Evolutionary conservation across 257 asterid genomes (phyloP), one percentile per base, ranked within the genome.

Genomic region (Primulina tabacum): DNA sequence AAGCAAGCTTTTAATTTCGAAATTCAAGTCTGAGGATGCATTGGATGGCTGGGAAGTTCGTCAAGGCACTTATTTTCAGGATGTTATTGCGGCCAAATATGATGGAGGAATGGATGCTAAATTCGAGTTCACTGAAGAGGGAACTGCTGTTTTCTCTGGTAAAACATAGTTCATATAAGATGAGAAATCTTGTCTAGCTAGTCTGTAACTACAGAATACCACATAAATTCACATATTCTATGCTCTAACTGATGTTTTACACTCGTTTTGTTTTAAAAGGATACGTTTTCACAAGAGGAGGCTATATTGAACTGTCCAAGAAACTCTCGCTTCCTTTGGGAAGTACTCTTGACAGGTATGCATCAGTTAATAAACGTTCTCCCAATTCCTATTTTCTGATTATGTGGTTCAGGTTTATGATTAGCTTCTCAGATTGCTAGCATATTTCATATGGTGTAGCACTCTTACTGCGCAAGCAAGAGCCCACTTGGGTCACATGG

Each of bases 61-160:
- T 72, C 85, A 71, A 75, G 99, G 97, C 75, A 89, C 94, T 55
- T 93, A 93, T 77, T 93, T 90, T 80, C 92, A 87, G 79, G 99
- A 93, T 71, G 89, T 71, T 40, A 81, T 83, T 76, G 85, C 92
- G 69, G 11, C 92, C 6, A 93, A 90, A 68, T 93, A 90, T 61
- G 97, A 93, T 67, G 99, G 96, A 78, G 99, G 97, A 65, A 90
- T 93, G 92, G 97, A 93, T 80, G 96, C 96, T 47, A 90, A 72
- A 70, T 86, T 90, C 69, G 96, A 88, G 87, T 90, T 79, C 71
- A 86, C 88, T 8, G 98, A 90, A 75, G 61, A 60, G 0, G 96
- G 89, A 67, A 75, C 69, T 21, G 94, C 96, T 18, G 82, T 82
- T 76, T 93, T 93, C 78, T 86, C 97, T 76, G 98, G 98, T 92